A percentile compares a stretch with the other conserved stretches of the same genome.
phyloP scores from a whole-genome alignment of 2,329 filamentous ascomycete genomes.

The Cercospora sp. region DNA sequence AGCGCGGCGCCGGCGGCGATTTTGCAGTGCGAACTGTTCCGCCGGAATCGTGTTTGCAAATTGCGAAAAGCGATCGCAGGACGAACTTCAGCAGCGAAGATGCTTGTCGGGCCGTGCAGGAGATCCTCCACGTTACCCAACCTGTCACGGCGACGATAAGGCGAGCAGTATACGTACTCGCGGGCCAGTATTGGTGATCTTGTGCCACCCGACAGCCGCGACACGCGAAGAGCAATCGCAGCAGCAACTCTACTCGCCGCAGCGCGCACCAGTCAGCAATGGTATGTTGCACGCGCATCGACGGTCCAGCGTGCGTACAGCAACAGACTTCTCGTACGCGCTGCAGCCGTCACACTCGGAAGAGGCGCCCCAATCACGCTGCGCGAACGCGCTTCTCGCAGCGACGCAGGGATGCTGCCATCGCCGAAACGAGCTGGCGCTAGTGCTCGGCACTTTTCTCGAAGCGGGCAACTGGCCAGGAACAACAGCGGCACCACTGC shows the following conservation, averaged over 20 bases:
- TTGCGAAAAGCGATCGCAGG: neutral
- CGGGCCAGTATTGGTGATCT: neutral
- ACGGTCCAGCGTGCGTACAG: neutral
- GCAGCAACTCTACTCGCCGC: neutral
- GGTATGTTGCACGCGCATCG: neutral
- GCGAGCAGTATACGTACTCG: neutral
- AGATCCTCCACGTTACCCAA: neutral
- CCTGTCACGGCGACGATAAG: neutral
- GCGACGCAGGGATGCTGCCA: conserved; percentile 6
- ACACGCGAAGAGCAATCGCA: neutral
- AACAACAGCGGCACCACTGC: conserved; percentile 5
- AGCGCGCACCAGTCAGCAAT: neutral
- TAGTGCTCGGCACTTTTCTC: conserved; percentile 10
- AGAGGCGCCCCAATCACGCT: conserved; percentile 14
- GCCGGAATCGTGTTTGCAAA: neutral
- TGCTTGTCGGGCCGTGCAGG: neutral
- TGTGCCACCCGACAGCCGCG: neutral
- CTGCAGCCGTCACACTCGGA: conserved; percentile 9
- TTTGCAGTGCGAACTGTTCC: neutral
- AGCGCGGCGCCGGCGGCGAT: neutral
- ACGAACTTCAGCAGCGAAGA: neutral
- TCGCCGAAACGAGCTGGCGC: conserved; percentile 1
- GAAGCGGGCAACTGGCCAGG: conserved; percentile 14
- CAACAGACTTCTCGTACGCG: conserved; percentile 4
- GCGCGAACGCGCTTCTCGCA: neutral